Evolutionary conservation across 495 filamentous ascomycete genomes (phyloP).

Genomic region (Talaromyces thailandensis): DNA sequence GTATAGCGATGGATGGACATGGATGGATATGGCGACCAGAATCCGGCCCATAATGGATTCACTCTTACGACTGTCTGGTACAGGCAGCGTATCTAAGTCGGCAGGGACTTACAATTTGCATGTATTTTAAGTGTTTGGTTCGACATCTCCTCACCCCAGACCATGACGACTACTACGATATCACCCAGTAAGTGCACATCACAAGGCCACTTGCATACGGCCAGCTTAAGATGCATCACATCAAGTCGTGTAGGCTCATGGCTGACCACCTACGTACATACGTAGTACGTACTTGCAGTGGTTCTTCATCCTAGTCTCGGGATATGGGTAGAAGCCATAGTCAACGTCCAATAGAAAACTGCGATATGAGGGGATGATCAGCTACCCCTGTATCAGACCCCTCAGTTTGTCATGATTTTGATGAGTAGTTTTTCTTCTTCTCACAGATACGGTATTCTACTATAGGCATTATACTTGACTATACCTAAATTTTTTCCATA

Average conservation of each 20-base stretch:
- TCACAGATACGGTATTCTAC: neutral
- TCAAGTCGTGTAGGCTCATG: neutral
- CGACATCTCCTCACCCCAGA: neutral
- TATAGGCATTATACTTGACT: neutral
- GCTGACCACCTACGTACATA: neutral
- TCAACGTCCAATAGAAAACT: neutral
- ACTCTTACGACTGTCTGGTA: neutral
- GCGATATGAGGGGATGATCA: neutral
- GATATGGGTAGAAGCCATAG: neutral
- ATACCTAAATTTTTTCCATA: neutral
- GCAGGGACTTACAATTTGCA: neutral
- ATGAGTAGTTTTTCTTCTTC: neutral
- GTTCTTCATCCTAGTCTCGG: neutral
- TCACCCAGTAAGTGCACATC: neutral
- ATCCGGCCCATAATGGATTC: neutral
- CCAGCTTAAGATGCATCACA: neutral
- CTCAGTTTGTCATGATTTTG: too few species aligned
- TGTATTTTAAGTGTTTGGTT: neutral
- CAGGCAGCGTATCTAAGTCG: neutral
- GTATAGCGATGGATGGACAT: neutral
- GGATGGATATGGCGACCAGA: neutral
- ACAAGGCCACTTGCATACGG: neutral
- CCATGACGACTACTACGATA: neutral
- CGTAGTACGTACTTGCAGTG: neutral
- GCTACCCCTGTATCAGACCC: neutral